Percentiles rank a stretch among this genome's conserved stretches.
phyloP scores from a whole-genome alignment of 2,329 filamentous ascomycete genomes.

The Daldinia eschscholtzii region DNA sequence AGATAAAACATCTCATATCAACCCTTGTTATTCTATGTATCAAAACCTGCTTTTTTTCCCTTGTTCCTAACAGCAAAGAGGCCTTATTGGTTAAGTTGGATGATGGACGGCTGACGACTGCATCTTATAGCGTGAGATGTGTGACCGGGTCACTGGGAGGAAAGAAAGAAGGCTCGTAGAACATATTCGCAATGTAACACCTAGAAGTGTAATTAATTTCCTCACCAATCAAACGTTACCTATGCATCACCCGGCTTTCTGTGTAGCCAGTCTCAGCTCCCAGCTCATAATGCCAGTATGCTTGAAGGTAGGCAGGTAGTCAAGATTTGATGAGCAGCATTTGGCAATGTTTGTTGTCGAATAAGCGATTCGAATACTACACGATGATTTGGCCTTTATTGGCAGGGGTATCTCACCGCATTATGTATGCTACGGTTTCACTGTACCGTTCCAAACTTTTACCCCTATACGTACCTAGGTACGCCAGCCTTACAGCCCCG shows the following conservation, averaged over 20 bases:
- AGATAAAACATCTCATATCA: neutral
- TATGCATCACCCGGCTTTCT: neutral
- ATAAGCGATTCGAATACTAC: no score
- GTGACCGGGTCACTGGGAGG: neutral
- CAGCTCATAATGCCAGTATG: neutral
- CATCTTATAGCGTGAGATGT: neutral
- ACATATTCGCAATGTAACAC: neutral
- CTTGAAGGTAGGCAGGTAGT: neutral
- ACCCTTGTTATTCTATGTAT: neutral
- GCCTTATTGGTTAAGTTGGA: no score
- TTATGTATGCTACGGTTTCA: neutral
- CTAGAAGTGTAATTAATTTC: neutral
- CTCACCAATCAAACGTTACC: neutral
- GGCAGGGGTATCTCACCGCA: neutral
- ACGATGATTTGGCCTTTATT: neutral
- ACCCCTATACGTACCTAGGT: neutral
- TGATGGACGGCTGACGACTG: neutral
- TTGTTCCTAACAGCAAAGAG: neutral
- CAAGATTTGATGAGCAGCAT: neutral
- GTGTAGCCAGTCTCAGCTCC: neutral
- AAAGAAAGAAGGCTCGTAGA: neutral
- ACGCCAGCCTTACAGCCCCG: neutral
- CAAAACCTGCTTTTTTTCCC: neutral
- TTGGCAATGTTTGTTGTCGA: neutral
- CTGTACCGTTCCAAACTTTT: neutral